Percentiles rank a stretch among this genome's conserved stretches.
Evolutionary conservation across 2,329 filamentous ascomycete species (phyloP).

Genomic region (Rhinocladiella similis): DNA sequence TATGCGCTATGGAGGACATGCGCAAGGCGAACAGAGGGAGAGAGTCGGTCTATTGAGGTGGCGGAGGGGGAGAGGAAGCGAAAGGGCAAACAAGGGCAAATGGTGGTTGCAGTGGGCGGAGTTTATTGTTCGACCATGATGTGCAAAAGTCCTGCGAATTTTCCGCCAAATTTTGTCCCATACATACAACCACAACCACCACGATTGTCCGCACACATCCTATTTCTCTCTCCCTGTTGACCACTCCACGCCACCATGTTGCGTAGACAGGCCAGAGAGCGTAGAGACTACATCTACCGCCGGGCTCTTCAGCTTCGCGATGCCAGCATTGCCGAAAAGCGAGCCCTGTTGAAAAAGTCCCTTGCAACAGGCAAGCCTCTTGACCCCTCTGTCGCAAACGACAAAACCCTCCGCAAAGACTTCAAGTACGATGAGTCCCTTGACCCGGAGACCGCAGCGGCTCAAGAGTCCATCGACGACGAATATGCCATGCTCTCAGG

Average conservation of each 20-base stretch:
- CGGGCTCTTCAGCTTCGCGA: slow-evolving; percentile 83
- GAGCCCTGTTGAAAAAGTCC: slow-evolving; percentile 81
- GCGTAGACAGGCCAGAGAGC: slow-evolving; percentile 74
- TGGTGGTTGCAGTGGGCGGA: not conserved
- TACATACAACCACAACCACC: not conserved
- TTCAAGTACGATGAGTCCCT: slow-evolving; percentile 91
- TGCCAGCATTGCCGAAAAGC: slow-evolving; percentile 89
- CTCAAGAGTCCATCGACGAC: slow-evolving; percentile 81
- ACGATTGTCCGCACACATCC: not conserved
- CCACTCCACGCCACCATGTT: slow-evolving; percentile 14
- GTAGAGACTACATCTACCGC: slow-evolving; percentile 87
- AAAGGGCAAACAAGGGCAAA: not conserved
- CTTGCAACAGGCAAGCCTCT: slow-evolving; percentile 86
- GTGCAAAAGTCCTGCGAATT: slow-evolving; percentile 13
- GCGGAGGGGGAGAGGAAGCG: slow-evolving; percentile 3
- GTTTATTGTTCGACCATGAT: not conserved
- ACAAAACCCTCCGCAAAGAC: slow-evolving; percentile 79
- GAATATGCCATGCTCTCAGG: slow-evolving; percentile 92
- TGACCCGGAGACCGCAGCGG: slow-evolving; percentile 79
- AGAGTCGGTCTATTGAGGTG: not conserved
- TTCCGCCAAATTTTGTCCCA: slow-evolving; percentile 9
- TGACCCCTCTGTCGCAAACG: slow-evolving; percentile 78
- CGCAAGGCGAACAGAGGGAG: slow-evolving; percentile 2
- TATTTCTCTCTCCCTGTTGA: not conserved
- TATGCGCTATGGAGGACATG: slow-evolving; percentile 8